Evolutionary conservation across 805 yeast genomes (phyloP), one percentile per base, ranked within the genome.

Genomic region (Nakazawaea wyomingensis): DNA sequence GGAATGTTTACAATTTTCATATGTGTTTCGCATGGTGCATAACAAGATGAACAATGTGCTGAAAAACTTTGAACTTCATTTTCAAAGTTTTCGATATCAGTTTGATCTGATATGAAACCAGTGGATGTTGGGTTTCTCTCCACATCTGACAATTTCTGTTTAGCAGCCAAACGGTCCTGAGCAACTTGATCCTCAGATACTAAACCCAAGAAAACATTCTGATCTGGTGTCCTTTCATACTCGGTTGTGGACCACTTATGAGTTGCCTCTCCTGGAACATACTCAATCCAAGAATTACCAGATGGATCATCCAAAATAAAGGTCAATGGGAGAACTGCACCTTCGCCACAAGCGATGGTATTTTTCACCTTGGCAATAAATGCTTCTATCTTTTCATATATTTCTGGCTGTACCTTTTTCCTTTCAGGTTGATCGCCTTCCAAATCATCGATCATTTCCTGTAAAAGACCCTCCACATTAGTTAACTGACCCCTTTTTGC

Each of bases 1-100:
- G 99, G 99, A 52, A 93, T 93, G 61, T 88, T 82, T 18, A 93
- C 96, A 30, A 89, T 78, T 68, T 93, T 93, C 99, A 93, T 93
- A 60, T 90, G 95, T 2, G 99, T 93, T 44, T 80, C 86, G 62
- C 96, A 85, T 10, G 81, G 78, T 45, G 75, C 76, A 52, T 72
- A 76, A 64, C 99, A 93, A 16, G 93, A 76, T 7, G 98, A 91
- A 64, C 99, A 93, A 8, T 96, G 77, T 4, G 97, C 96, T 34
- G 74, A 72, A 69, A 93, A 93, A 7, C 91, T 82, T 64, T 93
- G 98, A 18, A 93, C 96, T 63, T 93, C 99, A 53, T 85, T 87
- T 43, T 75, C 74, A 55, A 83, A 76, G 59, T 90, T 90, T 61
- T 88, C 95, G 50, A 93, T 85, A 43, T 85, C 91, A 9, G 87